Evolutionary conservation across 2,329 filamentous ascomycete species (phyloP), one percentile per base, ranked within the genome.

Genomic region (Amauroascus niger): DNA sequence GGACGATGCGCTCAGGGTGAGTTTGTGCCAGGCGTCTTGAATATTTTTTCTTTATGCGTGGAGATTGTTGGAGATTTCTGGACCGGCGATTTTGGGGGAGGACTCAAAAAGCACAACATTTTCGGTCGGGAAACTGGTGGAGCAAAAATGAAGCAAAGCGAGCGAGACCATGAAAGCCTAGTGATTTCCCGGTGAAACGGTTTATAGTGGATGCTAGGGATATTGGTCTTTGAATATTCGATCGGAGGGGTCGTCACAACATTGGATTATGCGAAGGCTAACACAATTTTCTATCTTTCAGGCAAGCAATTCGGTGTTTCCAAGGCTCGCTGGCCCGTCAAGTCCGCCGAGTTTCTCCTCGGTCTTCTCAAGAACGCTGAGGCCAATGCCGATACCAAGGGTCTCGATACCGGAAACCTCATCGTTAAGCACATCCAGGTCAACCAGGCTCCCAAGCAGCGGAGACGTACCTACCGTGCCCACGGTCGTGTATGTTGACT

Each of bases 391-490:
- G 90, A 95, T 69, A 87, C 87, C 76, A 95, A 95, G 83, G 89
- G 90, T 70, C 88, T 95, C 71, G 89, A 98, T 79, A 97, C 90
- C 72, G 85, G 84, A 79, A 94, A 94, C 82, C 81, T 98, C 72
- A 79, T 97, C 73, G 87, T 98, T 79, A 96, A 96, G 88, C 94
- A 96, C 87, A 98, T 98, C 79, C 93, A 98, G 82, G 93, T 98
- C 83, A 98, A 98, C 88, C 93, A 98, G 83, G 94, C 93, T 67
- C 93, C 93, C 71, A 97, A 97, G 86, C 91, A 97, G 83, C 86
- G 93, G 74, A 84, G 93, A 79, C 86, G 93, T 76, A 98, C 93
- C 73, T 98, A 98, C 87, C 90, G 93, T 84, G 94, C 94, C 63
- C 93, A 98, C 83, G 93, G 93, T 84, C 89, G 93, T 81, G 91